Evolutionary conservation across 352 stramenopile genomes (phyloP), one percentile per base, ranked within the genome.

Genomic region (Globisporangium parvum): DNA sequence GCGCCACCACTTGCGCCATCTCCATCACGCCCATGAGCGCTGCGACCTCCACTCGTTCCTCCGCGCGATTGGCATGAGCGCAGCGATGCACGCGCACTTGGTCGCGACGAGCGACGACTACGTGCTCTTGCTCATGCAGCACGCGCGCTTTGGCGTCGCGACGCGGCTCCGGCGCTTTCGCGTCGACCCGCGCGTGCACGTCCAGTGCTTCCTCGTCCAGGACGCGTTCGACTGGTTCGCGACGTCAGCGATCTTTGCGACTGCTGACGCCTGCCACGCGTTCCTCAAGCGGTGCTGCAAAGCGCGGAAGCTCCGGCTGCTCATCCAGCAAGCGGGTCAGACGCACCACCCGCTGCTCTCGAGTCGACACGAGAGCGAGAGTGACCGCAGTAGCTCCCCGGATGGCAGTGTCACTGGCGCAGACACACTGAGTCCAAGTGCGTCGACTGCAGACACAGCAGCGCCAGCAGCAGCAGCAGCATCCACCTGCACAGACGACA

Each of bases 221-320:
- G 77, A 91, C 60, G 80, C 79, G 1, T 88, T 89, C 31, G 42
- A 61, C 5, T 93, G 83, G 83, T 83, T 90, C 44, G 50, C 63
- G 28, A 63, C 50, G 15, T 65, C 71, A 18, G 52, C 67, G 15
- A 71, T 93, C 35, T 90, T 85, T 54, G 45, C 40, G n/a, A 58
- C 61, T 14, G 35, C 61, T 55, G 44, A 55, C 10, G 53, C 80
- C 33, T 70, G 67, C 21, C 74, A 79, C 17, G 65, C 68, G 10
- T 87, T 90, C 50, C 60, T 93, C 20, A 80, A 69, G 55, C 79
- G 80, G 6, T 93, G 80, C 63, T 93, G 80, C 67, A 85, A 88
- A 51, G 63, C 79, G 18, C 71, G 79, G 18, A 91, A 87, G 51
- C 53, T 93, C 21, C 73, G 83, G 14, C 60, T 89, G 39, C 53